phyloP scores from a whole-genome alignment of 768 basidiomycete species.

The Trametes meyenii region DNA sequence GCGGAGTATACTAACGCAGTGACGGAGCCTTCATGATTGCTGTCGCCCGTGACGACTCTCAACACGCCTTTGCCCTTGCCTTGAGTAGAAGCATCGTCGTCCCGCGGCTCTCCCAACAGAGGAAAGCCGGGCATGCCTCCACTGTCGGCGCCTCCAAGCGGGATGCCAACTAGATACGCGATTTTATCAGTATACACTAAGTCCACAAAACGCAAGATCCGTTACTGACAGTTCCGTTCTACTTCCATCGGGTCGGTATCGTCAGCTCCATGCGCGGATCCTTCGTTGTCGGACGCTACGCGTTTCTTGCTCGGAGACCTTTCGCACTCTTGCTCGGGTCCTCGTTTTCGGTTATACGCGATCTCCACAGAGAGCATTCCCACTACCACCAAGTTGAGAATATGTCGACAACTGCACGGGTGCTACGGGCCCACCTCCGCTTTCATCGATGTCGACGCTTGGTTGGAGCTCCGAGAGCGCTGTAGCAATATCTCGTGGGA shows the following conservation, averaged over 20 bases:
- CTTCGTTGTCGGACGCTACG: background rate
- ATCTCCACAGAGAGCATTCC: conserved; percentile 2
- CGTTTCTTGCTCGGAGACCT: background rate
- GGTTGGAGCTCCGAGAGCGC: background rate
- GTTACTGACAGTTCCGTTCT: background rate
- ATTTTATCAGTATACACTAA: too few species aligned
- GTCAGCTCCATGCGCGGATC: background rate
- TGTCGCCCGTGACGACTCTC: background rate
- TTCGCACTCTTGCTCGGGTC: background rate
- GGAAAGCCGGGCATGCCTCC: too few species aligned
- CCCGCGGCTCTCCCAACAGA: too few species aligned
- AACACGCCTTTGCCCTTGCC: background rate
- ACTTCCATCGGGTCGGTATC: background rate
- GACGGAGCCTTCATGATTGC: conserved; percentile 12
- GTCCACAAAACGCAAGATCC: too few species aligned
- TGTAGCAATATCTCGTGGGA: background rate
- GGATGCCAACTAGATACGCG: too few species aligned
- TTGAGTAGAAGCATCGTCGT: background rate
- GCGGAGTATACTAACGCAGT: conserved; percentile 45
- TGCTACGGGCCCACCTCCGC: background rate
- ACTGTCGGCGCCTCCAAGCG: too few species aligned
- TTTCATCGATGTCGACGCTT: conserved; percentile 1
- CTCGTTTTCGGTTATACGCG: background rate
- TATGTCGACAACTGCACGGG: too few species aligned
- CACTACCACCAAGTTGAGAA: background rate